Percentiles rank a stretch among this genome's conserved stretches.
These are phyloP conservation scores for Bryum argenteum DNA, from an alignment of 225 moss, liverwort and hornwort species.

Conservation along the genomic window DNA sequence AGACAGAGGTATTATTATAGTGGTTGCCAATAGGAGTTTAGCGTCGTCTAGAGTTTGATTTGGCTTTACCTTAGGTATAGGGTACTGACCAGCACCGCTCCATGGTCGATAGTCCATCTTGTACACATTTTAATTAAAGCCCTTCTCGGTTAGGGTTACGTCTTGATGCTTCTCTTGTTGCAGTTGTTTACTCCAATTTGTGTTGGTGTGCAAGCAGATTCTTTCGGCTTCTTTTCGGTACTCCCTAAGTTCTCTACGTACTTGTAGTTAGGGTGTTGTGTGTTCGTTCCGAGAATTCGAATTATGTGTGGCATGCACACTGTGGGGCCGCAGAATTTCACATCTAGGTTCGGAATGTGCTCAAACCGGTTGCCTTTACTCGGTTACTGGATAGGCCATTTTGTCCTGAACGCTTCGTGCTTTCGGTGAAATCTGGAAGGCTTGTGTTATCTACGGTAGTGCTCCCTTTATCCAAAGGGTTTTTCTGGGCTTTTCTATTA, in stretches of 20 bases:
- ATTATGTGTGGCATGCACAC: not conserved
- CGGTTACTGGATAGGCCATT: too few species aligned
- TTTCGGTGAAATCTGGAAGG: too few species aligned
- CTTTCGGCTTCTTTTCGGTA: not conserved
- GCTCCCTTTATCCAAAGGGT: too few species aligned
- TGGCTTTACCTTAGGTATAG: conserved; percentile 43
- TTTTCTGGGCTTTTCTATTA: too few species aligned
- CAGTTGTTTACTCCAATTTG: not conserved
- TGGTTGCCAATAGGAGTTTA: conserved; percentile 36
- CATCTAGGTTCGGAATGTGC: too few species aligned
- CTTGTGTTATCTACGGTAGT: too few species aligned
- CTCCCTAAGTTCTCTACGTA: not conserved
- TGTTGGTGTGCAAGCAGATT: not conserved
- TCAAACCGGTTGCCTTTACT: too few species aligned
- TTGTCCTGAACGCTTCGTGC: too few species aligned
- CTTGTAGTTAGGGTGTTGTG: not conserved
- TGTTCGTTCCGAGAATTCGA: not conserved
- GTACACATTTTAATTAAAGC: conserved; percentile 45
- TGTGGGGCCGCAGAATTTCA: not conserved
- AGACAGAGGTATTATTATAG: conserved; percentile 37
- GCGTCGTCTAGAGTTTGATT: conserved; percentile 42
- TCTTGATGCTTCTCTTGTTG: conserved; percentile 7
- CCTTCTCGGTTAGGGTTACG: conserved; percentile 36
- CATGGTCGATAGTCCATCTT: conserved; percentile 35
- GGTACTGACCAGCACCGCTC: conserved; percentile 38